Conservation (phyloP, 257 asterid genomes). For the Jasminum sambac region DNA sequence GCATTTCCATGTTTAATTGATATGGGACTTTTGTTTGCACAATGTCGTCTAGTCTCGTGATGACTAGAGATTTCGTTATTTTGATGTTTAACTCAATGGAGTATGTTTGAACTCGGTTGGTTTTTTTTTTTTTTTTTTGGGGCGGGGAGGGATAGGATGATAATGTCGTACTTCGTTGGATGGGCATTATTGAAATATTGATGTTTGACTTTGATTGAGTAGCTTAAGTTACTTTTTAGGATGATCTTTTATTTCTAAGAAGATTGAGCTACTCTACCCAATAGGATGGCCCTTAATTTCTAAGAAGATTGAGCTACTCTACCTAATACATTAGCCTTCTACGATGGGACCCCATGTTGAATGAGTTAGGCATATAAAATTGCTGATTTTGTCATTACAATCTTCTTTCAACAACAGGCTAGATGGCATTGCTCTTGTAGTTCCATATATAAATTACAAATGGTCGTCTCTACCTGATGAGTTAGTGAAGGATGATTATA, state of each 20-base stretch:
- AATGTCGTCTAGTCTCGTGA: neutral
- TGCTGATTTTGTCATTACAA: neutral
- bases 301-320: neutral
- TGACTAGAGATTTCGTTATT: neutral
- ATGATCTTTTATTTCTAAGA: too few relatives aligned
- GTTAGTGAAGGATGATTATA: slow-evolving; percentile 63
- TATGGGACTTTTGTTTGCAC: neutral
- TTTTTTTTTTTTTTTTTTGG: too few relatives aligned
- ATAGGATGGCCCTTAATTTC: neutral
- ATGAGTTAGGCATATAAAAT: neutral
- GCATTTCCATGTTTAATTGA: neutral
- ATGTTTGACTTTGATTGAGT: too few relatives aligned
- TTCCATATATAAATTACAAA: slow-evolving; percentile 71
- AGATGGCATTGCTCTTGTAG: slow-evolving; percentile 80
- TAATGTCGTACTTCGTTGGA: neutral
- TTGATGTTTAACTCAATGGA: neutral
- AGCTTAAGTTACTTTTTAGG: too few relatives aligned
- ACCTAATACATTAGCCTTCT: neutral
- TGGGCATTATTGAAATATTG: neutral
- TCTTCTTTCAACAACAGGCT: slow-evolving; percentile 47
- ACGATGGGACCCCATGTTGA: neutral
- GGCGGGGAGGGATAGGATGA: too few relatives aligned
- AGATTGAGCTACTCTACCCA: too few relatives aligned
- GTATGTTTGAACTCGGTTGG: neutral
- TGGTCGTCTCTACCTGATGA: slow-evolving; percentile 82